These are phyloP conservation scores for Leishmania guyanensis DNA, from an alignment of 208 protist species.

Conservation along the genomic window DNA sequence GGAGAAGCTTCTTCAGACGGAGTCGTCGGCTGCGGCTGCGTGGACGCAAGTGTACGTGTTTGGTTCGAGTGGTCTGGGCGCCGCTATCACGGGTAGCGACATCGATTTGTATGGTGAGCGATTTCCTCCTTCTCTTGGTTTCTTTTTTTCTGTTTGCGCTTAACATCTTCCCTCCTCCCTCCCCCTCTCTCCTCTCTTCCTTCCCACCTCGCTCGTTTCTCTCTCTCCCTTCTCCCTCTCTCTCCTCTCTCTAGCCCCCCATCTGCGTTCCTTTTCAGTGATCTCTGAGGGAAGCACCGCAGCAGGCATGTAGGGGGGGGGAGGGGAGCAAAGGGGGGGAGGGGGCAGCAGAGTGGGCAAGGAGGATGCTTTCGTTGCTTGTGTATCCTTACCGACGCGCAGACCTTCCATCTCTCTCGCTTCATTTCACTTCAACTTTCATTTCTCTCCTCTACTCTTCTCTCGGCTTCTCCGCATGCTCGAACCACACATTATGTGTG, in stretches of 20 bases:
- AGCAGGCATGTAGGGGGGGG: background rate
- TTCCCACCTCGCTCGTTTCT: background rate
- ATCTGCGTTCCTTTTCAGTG: background rate
- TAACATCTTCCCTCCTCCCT: constrained; percentile 8
- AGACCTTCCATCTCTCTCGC: background rate
- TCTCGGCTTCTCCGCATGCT: background rate
- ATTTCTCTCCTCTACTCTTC: background rate
- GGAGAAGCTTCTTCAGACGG: constrained; percentile 15
- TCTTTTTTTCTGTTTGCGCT: background rate
- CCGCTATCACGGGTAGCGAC: constrained; percentile 82
- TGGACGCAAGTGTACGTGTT: constrained; percentile 71
- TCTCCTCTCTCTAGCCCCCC: background rate
- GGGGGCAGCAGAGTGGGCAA: background rate
- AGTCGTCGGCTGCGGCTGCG: constrained; percentile 12
- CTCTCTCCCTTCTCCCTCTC: constrained; percentile 7
- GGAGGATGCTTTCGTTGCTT: background rate
- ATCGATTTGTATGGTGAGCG: constrained; percentile 93
- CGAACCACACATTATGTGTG: background rate
- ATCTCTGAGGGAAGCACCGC: background rate
- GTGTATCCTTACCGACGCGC: background rate
- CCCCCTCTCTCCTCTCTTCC: constrained; percentile 2
- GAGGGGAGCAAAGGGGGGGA: background rate
- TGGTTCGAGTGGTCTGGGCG: constrained; percentile 79
- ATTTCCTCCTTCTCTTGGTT: constrained; percentile 11
- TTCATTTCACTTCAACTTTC: background rate